phyloP scores from a whole-genome alignment of 176 grass and related monocot species.

The Tillandsia fasciculata region DNA sequence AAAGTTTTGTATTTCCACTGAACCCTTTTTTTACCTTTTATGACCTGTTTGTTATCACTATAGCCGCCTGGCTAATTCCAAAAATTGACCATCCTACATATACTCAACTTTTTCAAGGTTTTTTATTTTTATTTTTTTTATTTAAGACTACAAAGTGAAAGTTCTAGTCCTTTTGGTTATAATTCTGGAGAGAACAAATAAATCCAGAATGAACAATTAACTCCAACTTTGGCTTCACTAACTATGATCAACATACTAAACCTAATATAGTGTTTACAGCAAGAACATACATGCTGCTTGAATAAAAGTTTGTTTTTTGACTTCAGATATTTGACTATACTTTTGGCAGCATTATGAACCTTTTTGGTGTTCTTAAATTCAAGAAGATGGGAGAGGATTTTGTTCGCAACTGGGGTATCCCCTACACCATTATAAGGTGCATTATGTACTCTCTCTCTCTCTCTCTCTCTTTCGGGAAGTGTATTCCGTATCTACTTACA shows the following conservation, averaged over 20 bases:
- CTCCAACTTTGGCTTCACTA: neutral
- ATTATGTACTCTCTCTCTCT: neutral
- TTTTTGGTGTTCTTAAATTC: conserved; percentile 94
- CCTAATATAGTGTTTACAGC: neutral
- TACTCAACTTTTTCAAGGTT: too few relatives aligned
- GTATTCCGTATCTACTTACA: neutral
- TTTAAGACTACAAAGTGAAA: too few relatives aligned
- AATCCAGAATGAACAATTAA: too few relatives aligned
- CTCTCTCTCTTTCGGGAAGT: neutral
- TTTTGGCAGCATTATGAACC: conserved; percentile 77
- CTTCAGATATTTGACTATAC: neutral
- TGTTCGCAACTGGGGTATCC: conserved; percentile 56
- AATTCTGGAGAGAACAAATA: too few relatives aligned
- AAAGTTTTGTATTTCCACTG: too few relatives aligned
- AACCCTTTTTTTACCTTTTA: too few relatives aligned
- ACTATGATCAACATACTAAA: conserved; percentile 14
- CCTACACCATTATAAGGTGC: conserved; percentile 91
- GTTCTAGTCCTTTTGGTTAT: too few relatives aligned
- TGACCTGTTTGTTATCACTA: too few relatives aligned
- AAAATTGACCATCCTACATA: too few relatives aligned
- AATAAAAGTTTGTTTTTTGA: neutral
- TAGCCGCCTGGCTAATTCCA: too few relatives aligned
- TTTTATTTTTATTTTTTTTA: too few relatives aligned
- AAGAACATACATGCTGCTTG: neutral
- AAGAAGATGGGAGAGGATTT: conserved; percentile 97